phyloP scores from a whole-genome alignment of 768 basidiomycete genomes.

The Trametes punicea region DNA sequence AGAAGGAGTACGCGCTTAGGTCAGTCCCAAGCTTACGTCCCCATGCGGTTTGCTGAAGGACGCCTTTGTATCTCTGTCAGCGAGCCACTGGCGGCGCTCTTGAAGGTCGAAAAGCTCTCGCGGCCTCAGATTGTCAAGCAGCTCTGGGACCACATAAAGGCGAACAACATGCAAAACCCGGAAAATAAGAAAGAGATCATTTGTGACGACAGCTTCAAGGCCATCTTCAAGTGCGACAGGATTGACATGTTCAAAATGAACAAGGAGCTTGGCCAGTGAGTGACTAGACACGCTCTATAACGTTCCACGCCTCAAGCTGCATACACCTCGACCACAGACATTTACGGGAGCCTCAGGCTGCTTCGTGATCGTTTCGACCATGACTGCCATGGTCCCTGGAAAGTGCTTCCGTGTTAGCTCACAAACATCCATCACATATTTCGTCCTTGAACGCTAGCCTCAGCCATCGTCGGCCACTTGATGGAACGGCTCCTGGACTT shows the following conservation, averaged over 20 bases:
- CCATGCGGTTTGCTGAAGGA: neutral
- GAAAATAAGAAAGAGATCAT: slow-evolving; percentile 79
- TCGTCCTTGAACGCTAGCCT: neutral
- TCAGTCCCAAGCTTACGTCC: slow-evolving; percentile 28
- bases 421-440: neutral
- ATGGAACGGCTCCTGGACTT: neutral
- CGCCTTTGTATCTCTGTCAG: slow-evolving; percentile 37
- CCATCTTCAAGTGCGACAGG: slow-evolving; percentile 76
- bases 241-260: slow-evolving; percentile 97
- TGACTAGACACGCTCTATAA: slow-evolving; percentile 2
- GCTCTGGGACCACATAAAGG: slow-evolving; percentile 88
- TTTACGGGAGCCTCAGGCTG: slow-evolving; percentile 16
- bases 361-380: neutral
- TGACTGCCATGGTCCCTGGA: too few species aligned
- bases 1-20: slow-evolving; percentile 76
- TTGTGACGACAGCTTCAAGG: slow-evolving; percentile 69
- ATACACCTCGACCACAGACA: slow-evolving; percentile 16
- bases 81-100: slow-evolving; percentile 65
- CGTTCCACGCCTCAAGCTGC: neutral
- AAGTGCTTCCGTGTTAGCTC: neutral
- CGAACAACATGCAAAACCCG: slow-evolving; percentile 80
- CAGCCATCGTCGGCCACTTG: neutral
- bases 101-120: slow-evolving; percentile 67
- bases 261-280: slow-evolving; percentile 78
- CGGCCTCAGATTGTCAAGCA: slow-evolving; percentile 90